These are phyloP conservation scores for Neurospora sp. DNA, from an alignment of 495 filamentous ascomycete species.

Conservation along the genomic window DNA sequence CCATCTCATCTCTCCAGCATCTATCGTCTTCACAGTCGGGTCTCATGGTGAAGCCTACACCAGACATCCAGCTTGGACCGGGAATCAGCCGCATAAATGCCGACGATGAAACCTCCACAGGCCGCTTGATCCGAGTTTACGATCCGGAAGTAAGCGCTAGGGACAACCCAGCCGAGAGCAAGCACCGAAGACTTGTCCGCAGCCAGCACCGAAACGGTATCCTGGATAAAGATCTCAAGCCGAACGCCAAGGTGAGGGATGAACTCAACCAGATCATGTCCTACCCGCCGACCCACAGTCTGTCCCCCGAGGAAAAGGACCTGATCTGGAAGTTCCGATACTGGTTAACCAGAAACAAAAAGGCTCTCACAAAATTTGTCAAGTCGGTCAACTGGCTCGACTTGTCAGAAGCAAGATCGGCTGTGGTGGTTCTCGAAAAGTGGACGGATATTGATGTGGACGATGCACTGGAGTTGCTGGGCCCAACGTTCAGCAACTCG, in stretches of 20 bases:
- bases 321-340: slow-evolving; percentile 94
- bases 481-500: slow-evolving; percentile 80
- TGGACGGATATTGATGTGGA: slow-evolving; percentile 98
- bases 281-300: slow-evolving; percentile 82
- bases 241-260: slow-evolving; percentile 92
- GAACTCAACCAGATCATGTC: slow-evolving; percentile 84
- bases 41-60: slow-evolving; percentile 61
- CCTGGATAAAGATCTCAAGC: slow-evolving; percentile 85
- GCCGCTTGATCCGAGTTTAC: slow-evolving; percentile 70
- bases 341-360: slow-evolving; percentile 84
- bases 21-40: slow-evolving; percentile 53
- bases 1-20: slow-evolving; percentile 59
- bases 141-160: slow-evolving; percentile 82
- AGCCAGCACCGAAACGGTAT: slow-evolving; percentile 83
- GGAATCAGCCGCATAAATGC: slow-evolving; percentile 61
- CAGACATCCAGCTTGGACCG: slow-evolving; percentile 72
- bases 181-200: slow-evolving; percentile 83
- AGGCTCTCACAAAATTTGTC: slow-evolving; percentile 92
- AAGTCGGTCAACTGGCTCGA: slow-evolving; percentile 95
- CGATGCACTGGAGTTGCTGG: slow-evolving; percentile 89
- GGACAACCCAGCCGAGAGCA: slow-evolving; percentile 92
- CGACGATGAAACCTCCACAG: slow-evolving; percentile 38
- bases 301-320: slow-evolving; percentile 87
- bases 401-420: slow-evolving; percentile 73
- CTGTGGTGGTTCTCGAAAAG: slow-evolving; percentile 77